A percentile compares a stretch with the other conserved stretches of the same genome.
Evolutionary conservation across 768 basidiomycete genomes (phyloP).

Genomic region (Dentipellis fragilis): DNA sequence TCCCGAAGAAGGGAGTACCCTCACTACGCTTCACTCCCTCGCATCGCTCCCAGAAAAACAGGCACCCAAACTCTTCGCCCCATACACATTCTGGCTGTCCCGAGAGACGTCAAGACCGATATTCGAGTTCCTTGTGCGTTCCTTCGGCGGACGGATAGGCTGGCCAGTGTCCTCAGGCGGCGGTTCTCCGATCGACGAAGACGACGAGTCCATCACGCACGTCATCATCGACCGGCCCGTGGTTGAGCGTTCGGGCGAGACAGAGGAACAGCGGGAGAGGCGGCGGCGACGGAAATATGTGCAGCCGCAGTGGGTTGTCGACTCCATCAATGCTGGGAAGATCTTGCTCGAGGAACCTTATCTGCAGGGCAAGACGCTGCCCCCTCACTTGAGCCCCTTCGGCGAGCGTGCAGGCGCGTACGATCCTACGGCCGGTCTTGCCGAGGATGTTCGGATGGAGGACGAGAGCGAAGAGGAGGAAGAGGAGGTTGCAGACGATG

Average conservation of each 20-base stretch:
- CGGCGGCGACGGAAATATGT: conserved; percentile 72
- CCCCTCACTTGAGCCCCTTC: conserved; percentile 95
- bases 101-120: conserved; percentile 85
- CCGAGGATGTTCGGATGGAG: conserved; percentile 23
- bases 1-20: conserved; percentile 31
- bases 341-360: conserved; percentile 82
- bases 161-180: conserved; percentile 78
- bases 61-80: conserved; percentile 61
- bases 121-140: conserved; percentile 89
- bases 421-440: conserved; percentile 43
- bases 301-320: conserved; percentile 97
- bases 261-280: conserved; percentile 48
- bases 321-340: conserved; percentile 84
- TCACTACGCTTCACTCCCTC: conserved; percentile 64
- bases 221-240: conserved; percentile 88
- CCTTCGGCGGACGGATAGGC: conserved; percentile 86
- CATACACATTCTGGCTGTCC: conserved; percentile 88
- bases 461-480: conserved; percentile 23
- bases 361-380: conserved; percentile 74
- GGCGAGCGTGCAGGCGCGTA: conserved; percentile 74
- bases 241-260: conserved; percentile 36
- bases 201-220: conserved; percentile 83
- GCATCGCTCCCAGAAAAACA: conserved; percentile 47
- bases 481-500: conserved; percentile 22
- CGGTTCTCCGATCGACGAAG: conserved; percentile 72